phyloP scores from a whole-genome alignment of 345 rosid species.

The Limnanthes douglasii region DNA sequence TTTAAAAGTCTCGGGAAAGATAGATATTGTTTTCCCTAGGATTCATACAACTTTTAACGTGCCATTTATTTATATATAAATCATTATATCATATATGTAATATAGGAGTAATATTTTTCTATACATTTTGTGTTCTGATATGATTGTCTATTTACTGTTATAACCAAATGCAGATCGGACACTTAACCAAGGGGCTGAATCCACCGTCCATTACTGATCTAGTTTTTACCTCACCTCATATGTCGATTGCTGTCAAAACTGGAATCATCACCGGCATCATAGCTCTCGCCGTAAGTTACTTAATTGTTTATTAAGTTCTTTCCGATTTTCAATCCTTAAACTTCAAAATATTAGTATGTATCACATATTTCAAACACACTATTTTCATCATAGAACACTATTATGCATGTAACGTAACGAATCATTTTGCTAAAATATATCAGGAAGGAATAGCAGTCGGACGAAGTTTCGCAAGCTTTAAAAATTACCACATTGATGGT shows the following conservation, averaged over 20 bases:
- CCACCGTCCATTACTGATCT: slow-evolving; percentile 56
- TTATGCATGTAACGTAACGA: not conserved
- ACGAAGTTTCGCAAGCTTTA: slow-evolving; percentile 85
- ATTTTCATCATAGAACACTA: not conserved
- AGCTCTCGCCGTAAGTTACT: slow-evolving; percentile 67
- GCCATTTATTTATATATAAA: too few relatives aligned
- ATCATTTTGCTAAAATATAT: not conserved
- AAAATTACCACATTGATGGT: slow-evolving; percentile 82
- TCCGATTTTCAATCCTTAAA: not conserved
- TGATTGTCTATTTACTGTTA: too few relatives aligned
- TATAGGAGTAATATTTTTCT: slow-evolving; percentile 1
- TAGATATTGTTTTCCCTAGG: too few relatives aligned
- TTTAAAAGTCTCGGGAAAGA: too few relatives aligned
- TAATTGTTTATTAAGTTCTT: not conserved
- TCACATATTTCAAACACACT: not conserved
- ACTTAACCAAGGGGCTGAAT: slow-evolving; percentile 73
- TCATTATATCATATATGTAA: too few relatives aligned
- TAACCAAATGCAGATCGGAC: slow-evolving; percentile 46
- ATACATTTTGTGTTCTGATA: too few relatives aligned
- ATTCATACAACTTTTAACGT: too few relatives aligned
- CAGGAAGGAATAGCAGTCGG: slow-evolving; percentile 98
- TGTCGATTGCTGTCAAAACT: slow-evolving; percentile 45
- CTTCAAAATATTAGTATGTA: too few relatives aligned
- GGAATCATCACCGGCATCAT: slow-evolving; percentile 79
- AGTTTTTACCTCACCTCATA: slow-evolving; percentile 49